Conservation (phyloP, 805 yeast species). For the Candida ficus region DNA sequence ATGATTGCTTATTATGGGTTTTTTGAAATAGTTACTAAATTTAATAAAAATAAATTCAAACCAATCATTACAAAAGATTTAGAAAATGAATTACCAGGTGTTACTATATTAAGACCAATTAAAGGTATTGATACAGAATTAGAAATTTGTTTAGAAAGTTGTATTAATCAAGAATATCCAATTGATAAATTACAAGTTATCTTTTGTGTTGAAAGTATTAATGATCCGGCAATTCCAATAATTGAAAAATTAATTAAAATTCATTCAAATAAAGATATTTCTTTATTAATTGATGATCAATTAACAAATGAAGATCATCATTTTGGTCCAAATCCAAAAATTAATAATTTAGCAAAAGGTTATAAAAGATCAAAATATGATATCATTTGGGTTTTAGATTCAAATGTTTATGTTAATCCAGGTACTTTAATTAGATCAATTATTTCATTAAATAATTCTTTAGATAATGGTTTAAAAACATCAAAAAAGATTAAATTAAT, state of each 20-base stretch:
- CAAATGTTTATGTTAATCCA: slow-evolving; percentile 74
- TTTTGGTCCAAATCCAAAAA: slow-evolving; percentile 86
- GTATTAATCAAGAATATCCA: slow-evolving; percentile 68
- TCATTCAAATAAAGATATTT: slow-evolving; percentile 55
- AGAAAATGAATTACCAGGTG: slow-evolving; percentile 49
- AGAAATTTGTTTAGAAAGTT: slow-evolving; percentile 58
- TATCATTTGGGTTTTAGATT: slow-evolving; percentile 79
- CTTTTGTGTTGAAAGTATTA: slow-evolving; percentile 63
- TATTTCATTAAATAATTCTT: slow-evolving; percentile 39
- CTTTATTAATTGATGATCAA: slow-evolving; percentile 47
- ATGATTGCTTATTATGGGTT: slow-evolving; percentile 20
- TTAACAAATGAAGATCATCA: slow-evolving; percentile 30
- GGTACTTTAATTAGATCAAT: slow-evolving; percentile 65
- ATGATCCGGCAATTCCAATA: slow-evolving; percentile 62
- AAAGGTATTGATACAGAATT: slow-evolving; percentile 82
- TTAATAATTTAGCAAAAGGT: slow-evolving; percentile 82
- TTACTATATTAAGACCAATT: slow-evolving; percentile 74
- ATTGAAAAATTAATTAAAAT: slow-evolving; percentile 43
- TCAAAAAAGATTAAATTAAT: slow-evolving; percentile 54
- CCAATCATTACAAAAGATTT: slow-evolving; percentile 3
- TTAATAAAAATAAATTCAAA: slow-evolving; percentile 14
- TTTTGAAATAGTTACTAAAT: slow-evolving; percentile 19
- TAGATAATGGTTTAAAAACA: slow-evolving; percentile 43
- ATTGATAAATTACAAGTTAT: slow-evolving; percentile 54
- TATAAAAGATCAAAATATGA: slow-evolving; percentile 64